Conservation (phyloP, 129 eudicot genomes). For the Saposhnikovia divaricata region DNA sequence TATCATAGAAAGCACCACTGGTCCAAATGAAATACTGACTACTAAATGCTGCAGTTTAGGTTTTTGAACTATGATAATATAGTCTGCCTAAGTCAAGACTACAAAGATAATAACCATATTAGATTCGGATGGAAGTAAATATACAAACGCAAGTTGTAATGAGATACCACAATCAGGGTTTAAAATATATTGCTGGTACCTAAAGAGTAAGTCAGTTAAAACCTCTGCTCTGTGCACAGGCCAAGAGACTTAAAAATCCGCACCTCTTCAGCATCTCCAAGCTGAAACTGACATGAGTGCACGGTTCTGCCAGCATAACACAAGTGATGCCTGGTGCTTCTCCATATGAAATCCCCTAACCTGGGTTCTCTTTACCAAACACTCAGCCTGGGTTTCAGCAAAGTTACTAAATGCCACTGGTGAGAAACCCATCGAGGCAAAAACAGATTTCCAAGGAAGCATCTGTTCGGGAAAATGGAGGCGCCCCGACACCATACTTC, state of each 20-base stretch:
- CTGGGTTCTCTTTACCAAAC: conserved; percentile 40
- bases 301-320: conserved; percentile 50
- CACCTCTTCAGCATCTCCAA: conserved; percentile 54
- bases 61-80: neutral
- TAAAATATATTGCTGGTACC: conserved; percentile 19
- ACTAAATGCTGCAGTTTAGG: neutral
- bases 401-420: conserved; percentile 37
- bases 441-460: conserved; percentile 47
- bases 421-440: conserved; percentile 41
- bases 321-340: conserved; percentile 46
- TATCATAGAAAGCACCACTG: neutral
- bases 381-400: conserved; percentile 58
- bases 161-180: conserved; percentile 32
- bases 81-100: neutral
- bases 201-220: conserved; percentile 22
- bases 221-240: conserved; percentile 18
- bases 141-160: conserved; percentile 29
- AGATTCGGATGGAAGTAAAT: conserved; percentile 27
- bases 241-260: conserved; percentile 10
- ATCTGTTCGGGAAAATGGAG: conserved; percentile 36
- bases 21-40: neutral
- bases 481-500: conserved; percentile 41
- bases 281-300: conserved; percentile 53
- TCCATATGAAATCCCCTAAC: conserved; percentile 53
- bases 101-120: conserved; percentile 11